Evolutionary conservation across 345 rosid species (phyloP).

Genomic region (Raphanus raphanistrum): DNA sequence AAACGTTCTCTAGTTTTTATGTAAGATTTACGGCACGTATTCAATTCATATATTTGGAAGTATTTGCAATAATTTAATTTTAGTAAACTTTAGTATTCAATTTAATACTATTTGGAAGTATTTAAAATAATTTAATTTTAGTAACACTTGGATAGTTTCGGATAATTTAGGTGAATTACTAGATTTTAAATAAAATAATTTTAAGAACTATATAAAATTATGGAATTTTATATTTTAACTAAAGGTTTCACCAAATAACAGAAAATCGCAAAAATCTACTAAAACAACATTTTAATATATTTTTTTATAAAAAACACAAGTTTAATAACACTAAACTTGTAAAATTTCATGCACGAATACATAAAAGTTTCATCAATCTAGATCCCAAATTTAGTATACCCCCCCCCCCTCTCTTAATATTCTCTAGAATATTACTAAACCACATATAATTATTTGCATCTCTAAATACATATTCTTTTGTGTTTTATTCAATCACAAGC

Average conservation of each 20-base stretch:
- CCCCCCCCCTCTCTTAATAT: not conserved
- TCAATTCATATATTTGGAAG: not conserved
- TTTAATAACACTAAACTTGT: no score
- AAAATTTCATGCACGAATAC: no score
- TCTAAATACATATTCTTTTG: not conserved
- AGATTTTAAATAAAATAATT: not conserved
- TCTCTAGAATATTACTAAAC: not conserved
- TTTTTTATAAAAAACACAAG: no score
- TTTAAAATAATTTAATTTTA: no score
- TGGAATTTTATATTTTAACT: not conserved
- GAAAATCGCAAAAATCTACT: not conserved
- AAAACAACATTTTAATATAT: not conserved
- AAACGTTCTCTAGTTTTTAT: no score
- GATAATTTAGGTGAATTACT: not conserved
- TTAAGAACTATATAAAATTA: not conserved
- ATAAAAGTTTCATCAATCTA: not conserved
- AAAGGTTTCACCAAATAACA: not conserved
- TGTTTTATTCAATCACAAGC: constrained; percentile 14
- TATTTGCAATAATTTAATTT: not conserved
- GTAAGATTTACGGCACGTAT: no score
- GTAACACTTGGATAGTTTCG: not conserved
- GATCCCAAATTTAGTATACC: not conserved
- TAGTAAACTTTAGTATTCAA: not conserved
- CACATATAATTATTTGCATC: constrained; percentile 1
- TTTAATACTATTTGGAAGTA: no score